phyloP scores from a whole-genome alignment of 2,329 filamentous ascomycete species.

The Paecilomyces sp. region DNA sequence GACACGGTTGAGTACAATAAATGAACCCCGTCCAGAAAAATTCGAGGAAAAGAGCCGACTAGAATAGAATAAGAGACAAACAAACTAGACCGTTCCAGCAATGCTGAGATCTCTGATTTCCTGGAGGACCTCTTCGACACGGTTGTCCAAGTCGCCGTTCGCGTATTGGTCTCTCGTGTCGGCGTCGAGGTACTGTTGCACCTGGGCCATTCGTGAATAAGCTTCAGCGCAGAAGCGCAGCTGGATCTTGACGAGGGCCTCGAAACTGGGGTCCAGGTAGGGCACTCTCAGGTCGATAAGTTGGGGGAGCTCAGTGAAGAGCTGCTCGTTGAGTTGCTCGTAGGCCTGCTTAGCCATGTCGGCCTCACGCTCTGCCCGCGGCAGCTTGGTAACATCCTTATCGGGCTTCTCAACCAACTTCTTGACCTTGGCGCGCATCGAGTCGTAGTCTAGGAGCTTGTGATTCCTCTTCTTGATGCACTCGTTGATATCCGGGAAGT shows the following conservation, averaged over 20 bases:
- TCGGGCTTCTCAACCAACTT: conserved; percentile 96
- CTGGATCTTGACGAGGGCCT: conserved; percentile 98
- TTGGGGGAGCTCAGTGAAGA: conserved; percentile 86
- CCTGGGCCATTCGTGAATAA: conserved; percentile 96
- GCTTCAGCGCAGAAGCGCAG: conserved; percentile 95
- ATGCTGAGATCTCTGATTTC: conserved; percentile 97
- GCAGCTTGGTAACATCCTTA: conserved; percentile 95
- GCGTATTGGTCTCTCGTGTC: conserved; percentile 96
- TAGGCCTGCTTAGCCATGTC: conserved; percentile 91
- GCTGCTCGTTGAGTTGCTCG: conserved; percentile 94
- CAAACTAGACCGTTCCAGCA: conserved; percentile 55
- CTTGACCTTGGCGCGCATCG: conserved; percentile 92
- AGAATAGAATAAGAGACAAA: conserved; percentile 7
- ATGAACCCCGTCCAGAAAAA: not conserved
- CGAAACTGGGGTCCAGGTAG: conserved; percentile 93
- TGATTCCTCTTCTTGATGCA: conserved; percentile 99
- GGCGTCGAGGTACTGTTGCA: conserved; percentile 94
- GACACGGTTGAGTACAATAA: not conserved
- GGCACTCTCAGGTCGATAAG: conserved; percentile 94
- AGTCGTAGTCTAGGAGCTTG: conserved; percentile 97
- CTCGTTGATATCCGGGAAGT: conserved; percentile 98
- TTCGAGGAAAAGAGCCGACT: not conserved
- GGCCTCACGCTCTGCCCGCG: conserved; percentile 90
- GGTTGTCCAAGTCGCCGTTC: conserved; percentile 78
- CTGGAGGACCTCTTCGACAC: conserved; percentile 91